phyloP scores from a whole-genome alignment of 805 yeast species.

The Ogataea parapolymorpha region DNA sequence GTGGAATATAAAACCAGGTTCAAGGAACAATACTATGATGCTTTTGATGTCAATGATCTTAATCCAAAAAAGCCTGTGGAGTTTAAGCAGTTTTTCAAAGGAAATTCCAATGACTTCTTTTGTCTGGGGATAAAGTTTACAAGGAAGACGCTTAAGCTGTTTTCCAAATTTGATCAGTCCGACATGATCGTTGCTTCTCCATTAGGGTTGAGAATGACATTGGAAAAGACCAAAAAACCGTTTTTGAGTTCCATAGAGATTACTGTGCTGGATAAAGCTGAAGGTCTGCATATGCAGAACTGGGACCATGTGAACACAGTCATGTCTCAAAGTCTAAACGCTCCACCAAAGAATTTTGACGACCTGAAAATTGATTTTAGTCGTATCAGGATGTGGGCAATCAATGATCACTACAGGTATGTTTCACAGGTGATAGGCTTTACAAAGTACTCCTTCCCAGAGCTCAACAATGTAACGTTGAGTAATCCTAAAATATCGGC shows the following conservation, averaged over 20 bases:
- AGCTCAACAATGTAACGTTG: conserved; percentile 59
- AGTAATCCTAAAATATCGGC: conserved; percentile 40
- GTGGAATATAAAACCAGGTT: conserved; percentile 81
- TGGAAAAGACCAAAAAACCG: conserved; percentile 48
- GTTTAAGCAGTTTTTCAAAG: conserved; percentile 74
- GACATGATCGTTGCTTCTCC: conserved; percentile 92
- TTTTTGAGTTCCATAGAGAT: conserved; percentile 88
- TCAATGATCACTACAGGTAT: conserved; percentile 71
- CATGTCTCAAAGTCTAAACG: conserved; percentile 65
- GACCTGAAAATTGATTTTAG: conserved; percentile 74
- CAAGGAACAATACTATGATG: conserved; percentile 60
- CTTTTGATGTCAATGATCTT: conserved; percentile 29
- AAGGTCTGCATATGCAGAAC: conserved; percentile 86
- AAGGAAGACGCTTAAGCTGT: conserved; percentile 79
- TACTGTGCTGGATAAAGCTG: conserved; percentile 74
- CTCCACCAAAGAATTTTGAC: conserved; percentile 70
- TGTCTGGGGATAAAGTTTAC: conserved; percentile 89
- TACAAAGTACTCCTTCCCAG: conserved; percentile 77
- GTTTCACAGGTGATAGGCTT: conserved; percentile 79
- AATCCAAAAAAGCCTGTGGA: conserved; percentile 71
- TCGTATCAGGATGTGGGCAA: conserved; percentile 87
- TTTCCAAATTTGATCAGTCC: conserved; percentile 76
- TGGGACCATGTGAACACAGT: conserved; percentile 78
- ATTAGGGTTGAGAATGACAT: conserved; percentile 74
- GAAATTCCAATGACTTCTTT: conserved; percentile 90